Percentiles rank a stretch among this genome's conserved stretches.
Conservation (phyloP, 768 basidiomycete species). For the Gloeopeniophorella convolvens region DNA sequence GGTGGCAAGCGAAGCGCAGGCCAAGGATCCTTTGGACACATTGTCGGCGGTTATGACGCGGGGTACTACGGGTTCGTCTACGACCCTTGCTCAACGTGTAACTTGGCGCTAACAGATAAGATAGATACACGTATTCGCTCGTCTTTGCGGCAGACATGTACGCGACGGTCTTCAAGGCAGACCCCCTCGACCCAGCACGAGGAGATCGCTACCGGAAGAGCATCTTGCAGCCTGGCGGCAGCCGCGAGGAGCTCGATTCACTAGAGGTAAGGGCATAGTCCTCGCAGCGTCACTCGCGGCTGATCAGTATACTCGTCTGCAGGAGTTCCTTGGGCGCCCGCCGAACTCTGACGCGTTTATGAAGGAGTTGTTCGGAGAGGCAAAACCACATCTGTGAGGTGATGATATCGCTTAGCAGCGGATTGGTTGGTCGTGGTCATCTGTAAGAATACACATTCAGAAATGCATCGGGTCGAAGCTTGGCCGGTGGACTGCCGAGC, state of each 20-base stretch:
- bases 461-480: too few species aligned
- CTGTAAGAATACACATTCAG: too few species aligned
- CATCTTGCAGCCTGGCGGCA: conserved; percentile 70
- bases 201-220: conserved; percentile 68
- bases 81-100: neutral
- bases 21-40: conserved; percentile 71
- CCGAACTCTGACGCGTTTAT: conserved; percentile 21
- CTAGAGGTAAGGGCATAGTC: conserved; percentile 46
- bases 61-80: conserved; percentile 61
- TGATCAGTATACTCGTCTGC: neutral
- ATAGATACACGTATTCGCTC: conserved; percentile 60
- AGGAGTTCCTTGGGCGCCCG: conserved; percentile 20
- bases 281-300: neutral
- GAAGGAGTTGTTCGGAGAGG: conserved; percentile 17
- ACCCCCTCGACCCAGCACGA: conserved; percentile 62
- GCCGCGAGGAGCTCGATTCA: conserved; percentile 74
- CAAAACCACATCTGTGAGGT: neutral
- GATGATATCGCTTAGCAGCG: too few species aligned
- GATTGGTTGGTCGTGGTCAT: too few species aligned
- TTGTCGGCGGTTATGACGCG: conserved; percentile 66
- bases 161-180: conserved; percentile 71
- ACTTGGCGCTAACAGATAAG: neutral
- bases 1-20: conserved; percentile 54
- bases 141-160: conserved; percentile 57
- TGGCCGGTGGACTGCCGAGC: too few species aligned